Base-by-base conservation (phyloP, 306 rosid genomes). In the Cyamopsis tetragonoloba region DNA sequence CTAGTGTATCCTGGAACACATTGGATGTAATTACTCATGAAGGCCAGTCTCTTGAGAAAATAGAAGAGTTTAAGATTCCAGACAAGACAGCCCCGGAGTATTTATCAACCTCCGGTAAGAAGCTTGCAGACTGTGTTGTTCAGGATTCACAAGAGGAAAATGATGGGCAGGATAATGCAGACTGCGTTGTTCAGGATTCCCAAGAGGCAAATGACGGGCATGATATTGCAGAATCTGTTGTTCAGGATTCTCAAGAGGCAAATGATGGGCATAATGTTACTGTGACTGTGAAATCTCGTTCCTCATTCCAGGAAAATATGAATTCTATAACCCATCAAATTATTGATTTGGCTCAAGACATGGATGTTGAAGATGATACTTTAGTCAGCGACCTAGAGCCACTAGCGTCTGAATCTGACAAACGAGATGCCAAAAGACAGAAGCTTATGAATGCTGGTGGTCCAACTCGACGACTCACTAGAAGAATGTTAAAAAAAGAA, bases 221-320 rank as follows among this genome's bases (percentile, higher is more conserved):
- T n/a, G n/a, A n/a, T n/a, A n/a, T 73, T 49, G 30, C 62, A 43
- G 72, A 35, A 67, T 73, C 62, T 58, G 75, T 81, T 72, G 89
- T 86, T 49, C 77, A 66, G 54, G 85, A 86, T 77, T 86, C 92
- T 42, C 84, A 79, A 51, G 91, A 76, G 24, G 68, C 19, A 53
- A 71, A 69, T 60, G 79, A 62, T 15, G 70, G 22, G 43, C 37
- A 71, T 13, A 71, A 82, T 9, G 70, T 37, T 51, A 70, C 57
- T 32, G 63, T 48, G 32, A 50, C 56, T 24, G 46, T 28, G 15
- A 42, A 46, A 2, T 23, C 70, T 51, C 26, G 30, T 66, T 55
- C 76, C 66, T 23, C 74, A 41, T 39, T 30, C 20, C 62, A 20
- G 38, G 62, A 56, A 55, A 75, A 14, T 66, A 30, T 44, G 37